These are phyloP conservation scores for Trametes punicea DNA, from an alignment of 768 basidiomycete species.

Conservation along the genomic window DNA sequence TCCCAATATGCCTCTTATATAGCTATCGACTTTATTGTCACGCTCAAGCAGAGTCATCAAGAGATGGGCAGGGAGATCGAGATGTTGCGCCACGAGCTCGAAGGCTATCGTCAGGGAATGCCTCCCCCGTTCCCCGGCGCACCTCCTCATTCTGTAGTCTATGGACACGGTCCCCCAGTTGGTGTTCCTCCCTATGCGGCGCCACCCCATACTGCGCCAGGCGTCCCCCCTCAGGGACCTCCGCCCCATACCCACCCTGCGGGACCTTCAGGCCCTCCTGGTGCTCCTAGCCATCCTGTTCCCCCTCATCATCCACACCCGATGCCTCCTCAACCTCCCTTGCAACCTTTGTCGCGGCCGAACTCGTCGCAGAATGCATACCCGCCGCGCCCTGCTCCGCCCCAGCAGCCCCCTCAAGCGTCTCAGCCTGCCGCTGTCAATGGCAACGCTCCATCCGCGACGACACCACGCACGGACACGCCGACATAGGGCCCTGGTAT, in stretches of 20 bases:
- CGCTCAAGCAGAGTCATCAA: constrained; percentile 72
- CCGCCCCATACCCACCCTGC: constrained; percentile 26
- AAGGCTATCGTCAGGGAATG: constrained; percentile 54
- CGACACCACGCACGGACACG: constrained; percentile 23
- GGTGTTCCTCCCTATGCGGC: constrained; percentile 34
- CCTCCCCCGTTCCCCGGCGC: constrained; percentile 46
- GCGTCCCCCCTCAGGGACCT: constrained; percentile 37
- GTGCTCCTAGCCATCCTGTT: constrained; percentile 32
- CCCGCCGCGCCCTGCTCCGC: constrained; percentile 36
- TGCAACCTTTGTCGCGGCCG: constrained; percentile 48
- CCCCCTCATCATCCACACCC: constrained; percentile 28
- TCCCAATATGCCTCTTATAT: constrained; percentile 10
- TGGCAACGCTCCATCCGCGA: constrained; percentile 22
- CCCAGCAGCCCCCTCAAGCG: not conserved
- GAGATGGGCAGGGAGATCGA: constrained; percentile 80
- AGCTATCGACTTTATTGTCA: constrained; percentile 88
- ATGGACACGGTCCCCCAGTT: constrained; percentile 40
- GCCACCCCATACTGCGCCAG: constrained; percentile 41
- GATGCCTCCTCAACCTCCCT: constrained; percentile 35
- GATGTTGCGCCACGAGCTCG: constrained; percentile 72
- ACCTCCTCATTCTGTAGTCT: constrained; percentile 46
- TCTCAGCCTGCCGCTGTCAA: constrained; percentile 25
- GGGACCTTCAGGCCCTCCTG: constrained; percentile 21
- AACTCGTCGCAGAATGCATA: constrained; percentile 54
- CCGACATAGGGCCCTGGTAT: constrained; percentile 20